A percentile compares a stretch with the other conserved stretches of the same genome.
These are phyloP conservation scores for Phaeomoniella chlamydospora DNA, from an alignment of 2,329 filamentous ascomycete genomes.

Conservation along the genomic window DNA sequence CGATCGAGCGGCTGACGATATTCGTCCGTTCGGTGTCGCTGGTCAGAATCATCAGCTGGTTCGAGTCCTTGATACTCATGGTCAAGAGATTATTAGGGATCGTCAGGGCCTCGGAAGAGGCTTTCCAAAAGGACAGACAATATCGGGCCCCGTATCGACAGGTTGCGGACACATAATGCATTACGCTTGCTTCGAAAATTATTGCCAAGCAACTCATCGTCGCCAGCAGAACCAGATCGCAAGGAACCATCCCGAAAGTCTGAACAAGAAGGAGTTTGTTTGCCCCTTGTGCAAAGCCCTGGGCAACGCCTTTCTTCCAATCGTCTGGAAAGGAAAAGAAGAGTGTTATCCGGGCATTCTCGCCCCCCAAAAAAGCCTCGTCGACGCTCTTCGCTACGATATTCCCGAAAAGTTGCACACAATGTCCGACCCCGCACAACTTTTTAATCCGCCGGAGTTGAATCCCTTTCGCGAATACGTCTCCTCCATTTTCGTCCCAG, in stretches of 20 bases:
- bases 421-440: not conserved
- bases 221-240: constrained; percentile 88
- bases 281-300: constrained; percentile 94
- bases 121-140: constrained; percentile 55
- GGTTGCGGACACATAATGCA: constrained; percentile 99
- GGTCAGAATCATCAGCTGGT: constrained; percentile 70
- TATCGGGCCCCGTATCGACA: constrained; percentile 66
- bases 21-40: constrained; percentile 82
- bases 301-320: constrained; percentile 85
- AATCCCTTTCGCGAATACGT: constrained; percentile 38
- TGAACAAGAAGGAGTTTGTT: constrained; percentile 73
- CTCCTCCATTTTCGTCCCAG: constrained; percentile 32
- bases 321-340: constrained; percentile 88
- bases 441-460: constrained; percentile 22
- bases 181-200: constrained; percentile 85
- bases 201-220: constrained; percentile 68
- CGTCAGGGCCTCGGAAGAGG: constrained; percentile 79
- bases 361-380: constrained; percentile 44
- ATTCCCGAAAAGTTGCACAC: constrained; percentile 22
- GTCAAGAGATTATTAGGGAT: constrained; percentile 57
- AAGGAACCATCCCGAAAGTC: constrained; percentile 76
- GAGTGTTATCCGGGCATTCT: constrained; percentile 68
- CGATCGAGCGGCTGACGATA: constrained; percentile 67
- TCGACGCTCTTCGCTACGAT: constrained; percentile 51
- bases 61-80: constrained; percentile 59